These are phyloP conservation scores for Hypoxylon cercidicola DNA, from an alignment of 495 filamentous ascomycete genomes.

Conservation along the genomic window DNA sequence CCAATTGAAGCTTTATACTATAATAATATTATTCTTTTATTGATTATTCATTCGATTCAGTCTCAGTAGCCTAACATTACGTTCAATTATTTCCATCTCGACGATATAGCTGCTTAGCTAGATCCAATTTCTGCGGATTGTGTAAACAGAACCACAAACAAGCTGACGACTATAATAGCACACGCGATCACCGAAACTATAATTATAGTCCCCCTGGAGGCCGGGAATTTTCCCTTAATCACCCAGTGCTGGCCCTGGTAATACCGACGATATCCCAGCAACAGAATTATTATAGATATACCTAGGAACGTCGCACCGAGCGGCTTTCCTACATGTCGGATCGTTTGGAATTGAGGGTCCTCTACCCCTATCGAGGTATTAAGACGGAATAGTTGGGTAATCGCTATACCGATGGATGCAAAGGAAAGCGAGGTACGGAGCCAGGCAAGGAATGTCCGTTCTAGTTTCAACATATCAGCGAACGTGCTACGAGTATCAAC, in stretches of 20 bases:
- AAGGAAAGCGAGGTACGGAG: constrained; percentile 95
- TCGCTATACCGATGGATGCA: constrained; percentile 93
- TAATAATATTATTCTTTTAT: background rate
- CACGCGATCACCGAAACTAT: constrained; percentile 76
- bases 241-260: constrained; percentile 83
- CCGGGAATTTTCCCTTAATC: constrained; percentile 91
- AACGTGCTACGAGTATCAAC: constrained; percentile 11
- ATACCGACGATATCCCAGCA: constrained; percentile 77
- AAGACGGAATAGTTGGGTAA: constrained; percentile 95
- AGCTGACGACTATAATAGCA: constrained; percentile 74
- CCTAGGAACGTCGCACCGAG: constrained; percentile 92
- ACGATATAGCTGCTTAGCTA: constrained; percentile 46
- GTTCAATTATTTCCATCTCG: constrained; percentile 17
- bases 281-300: constrained; percentile 85
- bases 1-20: background rate
- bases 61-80: background rate
- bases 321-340: constrained; percentile 87
- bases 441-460: constrained; percentile 98
- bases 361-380: constrained; percentile 70
- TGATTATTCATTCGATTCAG: background rate
- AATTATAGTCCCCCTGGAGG: constrained; percentile 86
- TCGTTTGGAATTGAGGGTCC: constrained; percentile 50
- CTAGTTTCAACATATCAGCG: constrained; percentile 57
- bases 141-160: constrained; percentile 76
- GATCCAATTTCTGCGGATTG: constrained; percentile 59